These are phyloP conservation scores for Trichomonas tenax DNA, from an alignment of 208 protist species.

Conservation along the genomic window DNA sequence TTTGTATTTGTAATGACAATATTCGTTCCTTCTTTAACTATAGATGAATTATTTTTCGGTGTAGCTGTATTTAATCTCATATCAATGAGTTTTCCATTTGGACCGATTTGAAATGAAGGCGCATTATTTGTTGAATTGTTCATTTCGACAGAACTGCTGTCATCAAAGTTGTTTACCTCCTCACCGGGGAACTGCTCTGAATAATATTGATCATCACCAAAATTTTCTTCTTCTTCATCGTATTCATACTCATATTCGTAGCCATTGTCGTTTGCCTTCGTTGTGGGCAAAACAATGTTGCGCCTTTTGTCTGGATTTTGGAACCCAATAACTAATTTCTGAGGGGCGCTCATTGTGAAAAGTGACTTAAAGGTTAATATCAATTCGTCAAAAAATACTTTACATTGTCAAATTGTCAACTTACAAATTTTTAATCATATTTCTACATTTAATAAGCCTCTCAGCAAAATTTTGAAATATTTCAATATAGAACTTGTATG, in stretches of 20 bases:
- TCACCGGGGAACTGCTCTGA: neutral
- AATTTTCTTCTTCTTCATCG: neutral
- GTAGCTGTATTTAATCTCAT: neutral
- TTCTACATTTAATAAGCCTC: no score
- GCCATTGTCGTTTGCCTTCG: neutral
- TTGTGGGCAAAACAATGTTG: neutral
- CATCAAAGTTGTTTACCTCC: neutral
- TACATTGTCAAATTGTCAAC: no score
- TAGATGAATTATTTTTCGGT: neutral
- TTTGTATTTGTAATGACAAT: neutral
- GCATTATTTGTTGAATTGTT: neutral
- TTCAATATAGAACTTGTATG: no score
- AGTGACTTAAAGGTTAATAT: neutral
- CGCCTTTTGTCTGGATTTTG: neutral
- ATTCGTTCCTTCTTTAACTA: neutral
- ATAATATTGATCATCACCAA: neutral
- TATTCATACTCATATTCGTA: neutral
- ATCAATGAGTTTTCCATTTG: neutral
- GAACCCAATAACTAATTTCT: neutral
- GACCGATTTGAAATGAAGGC: neutral
- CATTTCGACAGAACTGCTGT: neutral
- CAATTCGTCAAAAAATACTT: no score
- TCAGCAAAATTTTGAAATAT: no score
- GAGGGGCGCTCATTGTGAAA: neutral
- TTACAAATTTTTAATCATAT: no score